Percentiles rank a stretch among this genome's conserved stretches.
These are phyloP conservation scores for Beta lomatogona DNA, from an alignment of 179 eudicot species.

Conservation along the genomic window DNA sequence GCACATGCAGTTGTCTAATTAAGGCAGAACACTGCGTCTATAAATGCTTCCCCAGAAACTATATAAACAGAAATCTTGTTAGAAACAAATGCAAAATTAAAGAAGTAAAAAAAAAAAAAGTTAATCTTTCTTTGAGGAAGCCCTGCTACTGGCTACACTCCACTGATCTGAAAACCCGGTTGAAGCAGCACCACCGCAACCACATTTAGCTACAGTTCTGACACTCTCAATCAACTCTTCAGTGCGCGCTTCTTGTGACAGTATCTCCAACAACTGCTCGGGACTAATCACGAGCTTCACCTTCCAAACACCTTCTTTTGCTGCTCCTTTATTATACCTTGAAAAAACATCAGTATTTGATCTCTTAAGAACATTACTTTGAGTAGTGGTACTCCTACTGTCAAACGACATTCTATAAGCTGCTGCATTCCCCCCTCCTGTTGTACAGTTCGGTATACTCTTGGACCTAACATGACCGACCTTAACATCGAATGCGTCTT, in stretches of 20 bases:
- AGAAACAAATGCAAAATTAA: background rate
- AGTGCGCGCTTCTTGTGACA: slow-evolving; percentile 64
- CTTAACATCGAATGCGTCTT: slow-evolving; percentile 20
- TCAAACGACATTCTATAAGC: slow-evolving; percentile 86
- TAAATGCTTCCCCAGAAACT: background rate
- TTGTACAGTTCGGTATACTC: slow-evolving; percentile 49
- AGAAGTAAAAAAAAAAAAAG: background rate
- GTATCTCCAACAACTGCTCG: slow-evolving; percentile 62
- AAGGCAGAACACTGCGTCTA: slow-evolving; percentile 2
- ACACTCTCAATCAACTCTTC: slow-evolving; percentile 76
- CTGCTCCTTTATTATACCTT: slow-evolving; percentile 32
- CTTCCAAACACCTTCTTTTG: slow-evolving; percentile 67
- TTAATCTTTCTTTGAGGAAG: slow-evolving; percentile 45
- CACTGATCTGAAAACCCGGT: slow-evolving; percentile 68
- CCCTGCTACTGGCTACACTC: slow-evolving; percentile 62
- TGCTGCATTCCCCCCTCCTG: slow-evolving; percentile 15
- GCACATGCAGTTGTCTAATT: background rate
- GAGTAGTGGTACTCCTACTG: slow-evolving; percentile 28
- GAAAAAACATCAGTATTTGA: slow-evolving; percentile 40
- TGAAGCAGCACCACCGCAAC: slow-evolving; percentile 42
- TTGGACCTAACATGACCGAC: slow-evolving; percentile 65
- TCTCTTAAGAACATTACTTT: slow-evolving; percentile 39
- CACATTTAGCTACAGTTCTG: slow-evolving; percentile 91
- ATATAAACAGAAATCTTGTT: background rate
- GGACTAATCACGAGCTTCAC: slow-evolving; percentile 83